A percentile compares a stretch with the other conserved stretches of the same genome.
Evolutionary conservation across 306 rosid species (phyloP).

Genomic region (Cucurbita argyrosperma): DNA sequence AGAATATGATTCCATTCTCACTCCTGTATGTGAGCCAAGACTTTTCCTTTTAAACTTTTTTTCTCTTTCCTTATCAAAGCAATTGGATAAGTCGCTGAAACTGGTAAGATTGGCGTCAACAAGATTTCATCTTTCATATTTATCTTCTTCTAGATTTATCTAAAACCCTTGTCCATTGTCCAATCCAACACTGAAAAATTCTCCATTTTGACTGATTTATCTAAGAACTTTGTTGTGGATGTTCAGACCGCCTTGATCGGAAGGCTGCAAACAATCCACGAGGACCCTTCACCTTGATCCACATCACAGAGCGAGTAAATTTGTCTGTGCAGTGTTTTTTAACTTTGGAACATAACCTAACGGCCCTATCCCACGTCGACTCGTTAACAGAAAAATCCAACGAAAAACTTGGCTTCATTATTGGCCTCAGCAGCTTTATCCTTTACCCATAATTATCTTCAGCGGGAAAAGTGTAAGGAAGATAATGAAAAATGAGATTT

Average conservation of each 20-base stretch:
- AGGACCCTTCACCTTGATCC: background rate
- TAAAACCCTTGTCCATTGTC: background rate
- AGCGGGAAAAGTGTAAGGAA: background rate
- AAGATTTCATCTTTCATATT: no score
- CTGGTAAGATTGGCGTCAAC: background rate
- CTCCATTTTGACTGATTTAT: background rate
- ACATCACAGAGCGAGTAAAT: background rate
- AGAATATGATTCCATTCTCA: background rate
- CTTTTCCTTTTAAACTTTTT: background rate
- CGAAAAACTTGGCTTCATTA: background rate
- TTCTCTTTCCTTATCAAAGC: background rate
- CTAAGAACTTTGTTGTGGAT: background rate
- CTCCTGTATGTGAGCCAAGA: no score
- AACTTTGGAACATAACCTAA: background rate
- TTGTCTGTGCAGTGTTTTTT: background rate
- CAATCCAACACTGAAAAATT: background rate
- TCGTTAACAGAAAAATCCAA: constrained; percentile 4
- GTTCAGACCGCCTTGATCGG: background rate
- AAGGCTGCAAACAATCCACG: background rate
- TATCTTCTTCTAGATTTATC: background rate
- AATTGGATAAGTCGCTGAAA: background rate
- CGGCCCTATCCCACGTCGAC: background rate
- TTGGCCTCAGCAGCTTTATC: constrained; percentile 5
- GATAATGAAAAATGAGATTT: background rate
- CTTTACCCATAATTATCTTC: background rate